Base-by-base conservation (phyloP, 495 filamentous ascomycete species). In the Trichoderma gamsii region DNA sequence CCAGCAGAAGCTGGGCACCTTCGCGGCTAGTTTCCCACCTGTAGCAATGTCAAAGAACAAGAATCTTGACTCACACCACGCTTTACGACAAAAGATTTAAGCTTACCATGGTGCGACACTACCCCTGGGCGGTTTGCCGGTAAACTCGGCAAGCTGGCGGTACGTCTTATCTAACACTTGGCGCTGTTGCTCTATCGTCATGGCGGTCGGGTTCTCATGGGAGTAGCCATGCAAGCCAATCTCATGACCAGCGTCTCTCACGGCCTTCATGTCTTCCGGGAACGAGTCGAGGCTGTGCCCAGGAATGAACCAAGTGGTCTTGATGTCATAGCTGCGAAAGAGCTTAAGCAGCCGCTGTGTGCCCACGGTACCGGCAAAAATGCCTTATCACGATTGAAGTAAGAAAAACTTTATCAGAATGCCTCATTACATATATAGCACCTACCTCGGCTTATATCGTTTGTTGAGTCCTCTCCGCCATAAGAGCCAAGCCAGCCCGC, bases 231-330 rank as follows among this genome's bases (percentile, higher is more conserved):
- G 88, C 0, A 90, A 84, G 8, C 90, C 90, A 71, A 93, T 92
- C 73, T 93, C 90, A 73, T 92, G 90, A 1, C 90, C 90, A 4
- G 84, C 80, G 68, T 93, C 90, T n/a, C 88, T 82, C 38, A 94
- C 82, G 79, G 85, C 83, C 35, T 86, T 85, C 72, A 88, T 90
- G 72, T 92, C 89, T 72, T 90, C 88, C 0, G 90, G 90, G 73
- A 92, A 93, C 0, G 76, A 91, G 69, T 94, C 90, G 18, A 94
- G 83, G 0, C 86, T 88, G 76, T 94, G 90, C 0, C 90, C 90
- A 0, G 90, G 90, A 69, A 94, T 92, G 76, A 94, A 93, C 88
- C 89, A 93, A 8, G 90, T 91, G 15, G 88, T 85, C 76, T 90
- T 92, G 79, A 94, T 94, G 68, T 87, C 85, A 81, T 92, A 89